Evolutionary conservation across 208 protist species (phyloP).

Genomic region (Phytomonas sp.): DNA sequence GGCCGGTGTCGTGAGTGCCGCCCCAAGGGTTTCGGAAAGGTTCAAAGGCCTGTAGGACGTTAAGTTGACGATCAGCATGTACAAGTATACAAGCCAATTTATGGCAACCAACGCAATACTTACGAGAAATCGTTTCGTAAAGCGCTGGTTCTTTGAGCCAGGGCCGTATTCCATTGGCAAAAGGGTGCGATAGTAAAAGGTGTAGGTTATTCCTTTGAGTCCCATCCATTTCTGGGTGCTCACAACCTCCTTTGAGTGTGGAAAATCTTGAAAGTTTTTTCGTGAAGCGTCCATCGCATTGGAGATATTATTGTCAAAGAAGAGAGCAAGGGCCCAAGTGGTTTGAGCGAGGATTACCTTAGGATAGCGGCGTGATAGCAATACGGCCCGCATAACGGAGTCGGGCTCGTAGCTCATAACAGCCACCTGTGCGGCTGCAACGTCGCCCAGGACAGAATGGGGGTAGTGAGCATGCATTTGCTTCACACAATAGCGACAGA

Average conservation of each 20-base stretch:
- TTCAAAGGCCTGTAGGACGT: slow-evolving; percentile 10
- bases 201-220: slow-evolving; percentile 20
- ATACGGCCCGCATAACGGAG: slow-evolving; percentile 38
- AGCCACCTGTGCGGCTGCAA: slow-evolving; percentile 23
- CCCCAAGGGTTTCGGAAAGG: slow-evolving; percentile 8
- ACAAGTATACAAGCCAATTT: slow-evolving; percentile 28
- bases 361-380: slow-evolving; percentile 56
- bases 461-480: slow-evolving; percentile 55
- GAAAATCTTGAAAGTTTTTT: slow-evolving; percentile 66
- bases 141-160: slow-evolving; percentile 19
- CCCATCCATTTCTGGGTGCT: slow-evolving; percentile 10
- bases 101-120: slow-evolving; percentile 32
- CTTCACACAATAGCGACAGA: slow-evolving; percentile 30
- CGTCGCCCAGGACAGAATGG: slow-evolving; percentile 32
- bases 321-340: slow-evolving; percentile 52
- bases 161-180: slow-evolving; percentile 50
- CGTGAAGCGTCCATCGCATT: slow-evolving; percentile 55
- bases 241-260: slow-evolving; percentile 42
- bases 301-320: slow-evolving; percentile 50
- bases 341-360: slow-evolving; percentile 50
- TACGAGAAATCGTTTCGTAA: slow-evolving; percentile 47
- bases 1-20: slow-evolving; percentile 51
- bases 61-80: slow-evolving; percentile 46
- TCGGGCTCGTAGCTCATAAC: slow-evolving; percentile 29
- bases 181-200: slow-evolving; percentile 62